These are phyloP conservation scores for Leptosphaerulina australis DNA, from an alignment of 2,329 filamentous ascomycete genomes.

Conservation along the genomic window DNA sequence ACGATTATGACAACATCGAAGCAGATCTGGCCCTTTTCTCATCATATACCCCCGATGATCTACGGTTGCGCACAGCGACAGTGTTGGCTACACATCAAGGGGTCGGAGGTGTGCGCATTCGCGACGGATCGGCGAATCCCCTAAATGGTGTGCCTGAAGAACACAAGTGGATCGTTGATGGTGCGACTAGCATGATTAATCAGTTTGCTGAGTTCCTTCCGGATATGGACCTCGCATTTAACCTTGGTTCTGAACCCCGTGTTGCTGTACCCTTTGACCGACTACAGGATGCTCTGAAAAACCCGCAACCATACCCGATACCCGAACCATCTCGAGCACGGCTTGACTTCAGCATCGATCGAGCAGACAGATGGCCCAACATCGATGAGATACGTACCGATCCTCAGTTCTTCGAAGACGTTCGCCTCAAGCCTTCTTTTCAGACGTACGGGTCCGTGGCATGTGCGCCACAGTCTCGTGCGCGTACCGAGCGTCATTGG, in stretches of 20 bases:
- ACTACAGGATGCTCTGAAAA: slow-evolving; percentile 34
- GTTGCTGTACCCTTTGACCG: slow-evolving; percentile 59
- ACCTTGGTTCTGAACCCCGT: slow-evolving; percentile 65
- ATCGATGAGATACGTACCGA: slow-evolving; percentile 33
- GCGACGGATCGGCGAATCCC: slow-evolving; percentile 56
- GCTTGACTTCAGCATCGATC: slow-evolving; percentile 47
- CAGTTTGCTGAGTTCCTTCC: slow-evolving; percentile 59
- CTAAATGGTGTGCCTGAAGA: slow-evolving; percentile 57
- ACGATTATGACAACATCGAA: slow-evolving; percentile 66
- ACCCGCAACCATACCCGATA: slow-evolving; percentile 31
- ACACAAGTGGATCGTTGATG: slow-evolving; percentile 65
- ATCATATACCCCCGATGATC: slow-evolving; percentile 56
- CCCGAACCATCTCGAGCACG: slow-evolving; percentile 30
- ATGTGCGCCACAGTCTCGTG: slow-evolving; percentile 68
- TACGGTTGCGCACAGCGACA: slow-evolving; percentile 60
- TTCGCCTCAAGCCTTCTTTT: slow-evolving; percentile 49
- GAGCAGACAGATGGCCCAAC: slow-evolving; percentile 48
- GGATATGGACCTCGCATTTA: slow-evolving; percentile 68
- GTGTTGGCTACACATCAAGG: slow-evolving; percentile 61
- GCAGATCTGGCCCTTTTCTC: slow-evolving; percentile 63
- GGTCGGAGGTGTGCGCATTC: slow-evolving; percentile 62
- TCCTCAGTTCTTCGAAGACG: slow-evolving; percentile 39
- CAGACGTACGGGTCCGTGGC: slow-evolving; percentile 54
- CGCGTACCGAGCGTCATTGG: slow-evolving; percentile 66
- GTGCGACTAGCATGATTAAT: slow-evolving; percentile 59